Conservation (phyloP, 129 eudicot genomes). For the Erigeron canadensis region DNA sequence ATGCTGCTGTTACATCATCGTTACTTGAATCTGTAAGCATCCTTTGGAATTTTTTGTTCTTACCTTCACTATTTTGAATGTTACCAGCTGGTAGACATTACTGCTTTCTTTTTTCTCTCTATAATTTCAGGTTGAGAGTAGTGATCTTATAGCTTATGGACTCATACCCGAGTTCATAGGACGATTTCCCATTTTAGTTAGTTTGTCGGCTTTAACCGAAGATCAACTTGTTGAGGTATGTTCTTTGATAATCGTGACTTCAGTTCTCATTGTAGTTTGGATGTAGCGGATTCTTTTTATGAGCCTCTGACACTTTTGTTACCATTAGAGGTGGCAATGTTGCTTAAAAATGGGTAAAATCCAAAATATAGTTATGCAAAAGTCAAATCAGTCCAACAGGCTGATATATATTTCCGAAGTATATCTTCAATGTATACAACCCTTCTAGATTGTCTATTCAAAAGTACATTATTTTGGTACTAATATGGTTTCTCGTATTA, state of each 20-base stretch:
- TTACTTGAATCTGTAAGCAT: slow-evolving; percentile 77
- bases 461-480: no score
- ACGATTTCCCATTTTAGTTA: slow-evolving; percentile 90
- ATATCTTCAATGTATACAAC: not conserved
- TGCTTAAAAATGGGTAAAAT: not conserved
- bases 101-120: not conserved
- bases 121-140: slow-evolving; percentile 78
- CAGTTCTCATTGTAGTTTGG: not conserved
- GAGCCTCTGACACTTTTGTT: not conserved
- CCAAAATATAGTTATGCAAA: not conserved
- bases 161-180: slow-evolving; percentile 96
- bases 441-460: not conserved
- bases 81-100: not conserved
- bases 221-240: slow-evolving; percentile 91
- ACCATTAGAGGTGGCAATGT: not conserved
- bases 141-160: slow-evolving; percentile 93
- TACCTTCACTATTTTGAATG: not conserved
- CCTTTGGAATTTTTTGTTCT: not conserved
- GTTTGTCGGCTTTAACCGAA: slow-evolving; percentile 71
- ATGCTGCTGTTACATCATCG: slow-evolving; percentile 73
- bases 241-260: not conserved
- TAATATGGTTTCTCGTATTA: no score
- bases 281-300: not conserved
- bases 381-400: not conserved
- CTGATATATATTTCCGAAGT: not conserved